Conservation (phyloP, 306 rosid genomes). For the Malus sieversii region DNA sequence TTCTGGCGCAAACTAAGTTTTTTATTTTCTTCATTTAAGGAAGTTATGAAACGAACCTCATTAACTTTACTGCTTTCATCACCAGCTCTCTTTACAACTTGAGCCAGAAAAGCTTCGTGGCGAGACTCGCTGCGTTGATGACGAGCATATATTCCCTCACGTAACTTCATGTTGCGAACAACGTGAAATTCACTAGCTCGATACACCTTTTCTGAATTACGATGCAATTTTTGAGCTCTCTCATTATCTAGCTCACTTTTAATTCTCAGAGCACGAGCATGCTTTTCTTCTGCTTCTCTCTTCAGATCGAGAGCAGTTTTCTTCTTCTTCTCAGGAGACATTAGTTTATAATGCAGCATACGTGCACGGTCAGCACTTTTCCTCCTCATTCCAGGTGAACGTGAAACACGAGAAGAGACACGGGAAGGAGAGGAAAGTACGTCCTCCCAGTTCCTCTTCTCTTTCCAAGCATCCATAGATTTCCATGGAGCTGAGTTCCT, state of each 20-base stretch:
- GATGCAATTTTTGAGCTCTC: constrained; percentile 93
- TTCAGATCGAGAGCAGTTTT: constrained; percentile 75
- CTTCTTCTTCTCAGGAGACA: constrained; percentile 97
- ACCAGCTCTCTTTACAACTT: constrained; percentile 97
- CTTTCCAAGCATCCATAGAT: constrained; percentile 97
- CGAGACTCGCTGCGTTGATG: constrained; percentile 95
- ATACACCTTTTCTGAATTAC: constrained; percentile 76
- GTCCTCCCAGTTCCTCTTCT: constrained; percentile 93
- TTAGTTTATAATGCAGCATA: constrained; percentile 78
- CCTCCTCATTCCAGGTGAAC: constrained; percentile 78
- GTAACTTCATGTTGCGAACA: constrained; percentile 82
- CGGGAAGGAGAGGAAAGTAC: constrained; percentile 86
- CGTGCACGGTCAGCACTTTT: constrained; percentile 92
- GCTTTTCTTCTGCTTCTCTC: constrained; percentile 91
- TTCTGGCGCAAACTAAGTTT: constrained; percentile 84
- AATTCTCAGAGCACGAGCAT: constrained; percentile 94
- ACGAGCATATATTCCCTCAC: constrained; percentile 96
- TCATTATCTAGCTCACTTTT: constrained; percentile 89
- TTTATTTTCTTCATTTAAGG: constrained; percentile 91
- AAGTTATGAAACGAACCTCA: constrained; percentile 94
- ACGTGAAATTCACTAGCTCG: constrained; percentile 93
- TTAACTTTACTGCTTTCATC: constrained; percentile 98
- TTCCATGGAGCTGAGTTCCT: constrained; percentile 60
- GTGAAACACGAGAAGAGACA: constrained; percentile 70
- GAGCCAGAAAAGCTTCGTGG: constrained; percentile 96